phyloP scores from a whole-genome alignment of 768 basidiomycete genomes.

The Pulveroboletus sp. region DNA sequence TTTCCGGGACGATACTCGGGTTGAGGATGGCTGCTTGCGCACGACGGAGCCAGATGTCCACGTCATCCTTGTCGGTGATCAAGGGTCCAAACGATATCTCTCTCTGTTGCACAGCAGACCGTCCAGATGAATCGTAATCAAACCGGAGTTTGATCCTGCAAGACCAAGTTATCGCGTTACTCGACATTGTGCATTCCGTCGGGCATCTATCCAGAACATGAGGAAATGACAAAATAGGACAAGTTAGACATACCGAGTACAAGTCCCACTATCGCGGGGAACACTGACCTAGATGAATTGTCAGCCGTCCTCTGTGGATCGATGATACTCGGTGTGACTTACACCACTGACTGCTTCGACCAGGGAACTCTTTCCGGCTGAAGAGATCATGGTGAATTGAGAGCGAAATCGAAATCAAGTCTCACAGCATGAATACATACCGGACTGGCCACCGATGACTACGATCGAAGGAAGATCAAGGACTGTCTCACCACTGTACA shows the following conservation, averaged over 20 bases:
- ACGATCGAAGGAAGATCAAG: constrained; percentile 49
- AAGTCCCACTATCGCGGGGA: constrained; percentile 58
- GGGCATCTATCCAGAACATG: constrained; percentile 38
- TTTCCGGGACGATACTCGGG: constrained; percentile 10
- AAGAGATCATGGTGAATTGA: neutral
- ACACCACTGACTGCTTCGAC: constrained; percentile 57
- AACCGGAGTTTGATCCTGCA: constrained; percentile 42
- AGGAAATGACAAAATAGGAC: neutral
- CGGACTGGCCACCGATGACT: constrained; percentile 55
- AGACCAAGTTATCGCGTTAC: constrained; percentile 35
- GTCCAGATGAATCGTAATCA: constrained; percentile 29
- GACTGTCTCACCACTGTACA: constrained; percentile 32
- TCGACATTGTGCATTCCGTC: constrained; percentile 49
- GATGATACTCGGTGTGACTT: constrained; percentile 10
- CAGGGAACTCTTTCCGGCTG: constrained; percentile 57
- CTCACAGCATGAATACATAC: constrained; percentile 25
- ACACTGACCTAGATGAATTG: constrained; percentile 44
- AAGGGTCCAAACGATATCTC: constrained; percentile 27
- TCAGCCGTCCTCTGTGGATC: neutral
- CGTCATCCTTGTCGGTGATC: constrained; percentile 27
- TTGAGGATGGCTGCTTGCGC: constrained; percentile 44
- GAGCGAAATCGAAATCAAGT: neutral
- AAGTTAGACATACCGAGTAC: constrained; percentile 40
- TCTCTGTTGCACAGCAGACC: constrained; percentile 1
- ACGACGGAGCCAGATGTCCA: constrained; percentile 42